A percentile compares a stretch with the other conserved stretches of the same genome.
phyloP scores from a whole-genome alignment of 2,329 filamentous ascomycete species.

The Alternaria sp. region DNA sequence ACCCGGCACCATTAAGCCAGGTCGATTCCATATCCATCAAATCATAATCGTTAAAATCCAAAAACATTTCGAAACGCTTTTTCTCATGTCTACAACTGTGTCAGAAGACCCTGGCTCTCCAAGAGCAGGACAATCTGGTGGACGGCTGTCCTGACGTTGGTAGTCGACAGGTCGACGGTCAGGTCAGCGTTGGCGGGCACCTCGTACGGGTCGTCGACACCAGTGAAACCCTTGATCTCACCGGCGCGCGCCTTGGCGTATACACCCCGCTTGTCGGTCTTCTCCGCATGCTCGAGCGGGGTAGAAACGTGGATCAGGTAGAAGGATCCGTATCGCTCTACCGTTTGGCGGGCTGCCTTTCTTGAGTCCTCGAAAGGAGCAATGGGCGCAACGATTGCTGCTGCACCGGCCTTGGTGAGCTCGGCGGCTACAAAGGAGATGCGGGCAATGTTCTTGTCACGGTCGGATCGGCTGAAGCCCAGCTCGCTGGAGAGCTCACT shows the following conservation, averaged over 20 bases:
- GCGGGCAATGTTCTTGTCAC: conserved; percentile 91
- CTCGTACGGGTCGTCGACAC: conserved; percentile 98
- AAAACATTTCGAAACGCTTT: neutral
- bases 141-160: conserved; percentile 88
- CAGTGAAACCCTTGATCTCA: conserved; percentile 97
- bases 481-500: conserved; percentile 92
- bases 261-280: conserved; percentile 91
- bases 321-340: conserved; percentile 89
- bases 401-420: conserved; percentile 88
- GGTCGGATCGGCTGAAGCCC: conserved; percentile 91
- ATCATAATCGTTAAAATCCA: neutral
- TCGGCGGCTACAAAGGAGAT: conserved; percentile 97
- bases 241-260: conserved; percentile 84
- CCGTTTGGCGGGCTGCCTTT: conserved; percentile 77
- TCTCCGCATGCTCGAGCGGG: conserved; percentile 88
- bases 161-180: conserved; percentile 83
- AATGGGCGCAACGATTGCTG: conserved; percentile 95
- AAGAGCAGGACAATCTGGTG: conserved; percentile 95
- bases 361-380: conserved; percentile 87
- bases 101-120: conserved; percentile 86
- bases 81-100: conserved; percentile 52
- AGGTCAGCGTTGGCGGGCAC: conserved; percentile 79
- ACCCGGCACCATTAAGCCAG: neutral
- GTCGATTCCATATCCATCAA: neutral
- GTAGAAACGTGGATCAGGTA: conserved; percentile 96